Evolutionary conservation across 2,329 filamentous ascomycete species (phyloP).

Genomic region (Hypomyces rosellus): DNA sequence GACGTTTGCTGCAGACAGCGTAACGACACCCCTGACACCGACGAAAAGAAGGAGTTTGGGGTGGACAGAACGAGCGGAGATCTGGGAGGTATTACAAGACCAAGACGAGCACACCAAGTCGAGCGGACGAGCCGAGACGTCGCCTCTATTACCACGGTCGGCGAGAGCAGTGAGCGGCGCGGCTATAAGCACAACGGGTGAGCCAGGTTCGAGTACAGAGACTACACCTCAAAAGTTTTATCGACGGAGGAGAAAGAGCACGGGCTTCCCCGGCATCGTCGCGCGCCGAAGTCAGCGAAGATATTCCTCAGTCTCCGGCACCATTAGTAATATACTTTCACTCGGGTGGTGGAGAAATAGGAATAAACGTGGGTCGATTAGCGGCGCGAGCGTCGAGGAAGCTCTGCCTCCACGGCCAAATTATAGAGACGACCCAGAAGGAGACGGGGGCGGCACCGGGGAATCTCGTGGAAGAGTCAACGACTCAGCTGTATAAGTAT

Average conservation of each 20-base stretch:
- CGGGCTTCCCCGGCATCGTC: slow-evolving; percentile 56
- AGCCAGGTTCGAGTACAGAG: slow-evolving; percentile 26
- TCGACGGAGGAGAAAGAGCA: slow-evolving; percentile 50
- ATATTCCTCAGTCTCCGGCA: slow-evolving; percentile 40
- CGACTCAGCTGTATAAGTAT: slow-evolving; percentile 30
- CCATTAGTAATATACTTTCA: slow-evolving; percentile 46
- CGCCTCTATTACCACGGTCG: slow-evolving; percentile 32
- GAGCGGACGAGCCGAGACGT: slow-evolving; percentile 30
- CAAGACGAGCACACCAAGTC: slow-evolving; percentile 45
- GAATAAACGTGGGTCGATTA: slow-evolving; percentile 9
- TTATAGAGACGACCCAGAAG: slow-evolving; percentile 18
- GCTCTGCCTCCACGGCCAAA: slow-evolving; percentile 3
- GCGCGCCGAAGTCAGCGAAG: slow-evolving; percentile 40
- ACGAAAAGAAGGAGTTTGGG: slow-evolving; percentile 44
- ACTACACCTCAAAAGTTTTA: slow-evolving; percentile 24
- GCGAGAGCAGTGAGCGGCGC: slow-evolving; percentile 27
- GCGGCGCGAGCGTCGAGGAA: slow-evolving; percentile 8
- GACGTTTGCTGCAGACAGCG: slow-evolving; percentile 39
- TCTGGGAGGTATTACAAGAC: slow-evolving; percentile 85
- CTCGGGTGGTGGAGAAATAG: slow-evolving; percentile 46
- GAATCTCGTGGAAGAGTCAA: slow-evolving; percentile 13
- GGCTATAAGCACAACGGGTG: slow-evolving; percentile 17
- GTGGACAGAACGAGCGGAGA: slow-evolving; percentile 67
- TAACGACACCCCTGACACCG: slow-evolving; percentile 33
- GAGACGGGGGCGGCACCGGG: slow-evolving; percentile 3